Percentiles rank a stretch among this genome's conserved stretches.
Conservation (phyloP, 441 rosid genomes). For the Arabidopsis lyrata region DNA sequence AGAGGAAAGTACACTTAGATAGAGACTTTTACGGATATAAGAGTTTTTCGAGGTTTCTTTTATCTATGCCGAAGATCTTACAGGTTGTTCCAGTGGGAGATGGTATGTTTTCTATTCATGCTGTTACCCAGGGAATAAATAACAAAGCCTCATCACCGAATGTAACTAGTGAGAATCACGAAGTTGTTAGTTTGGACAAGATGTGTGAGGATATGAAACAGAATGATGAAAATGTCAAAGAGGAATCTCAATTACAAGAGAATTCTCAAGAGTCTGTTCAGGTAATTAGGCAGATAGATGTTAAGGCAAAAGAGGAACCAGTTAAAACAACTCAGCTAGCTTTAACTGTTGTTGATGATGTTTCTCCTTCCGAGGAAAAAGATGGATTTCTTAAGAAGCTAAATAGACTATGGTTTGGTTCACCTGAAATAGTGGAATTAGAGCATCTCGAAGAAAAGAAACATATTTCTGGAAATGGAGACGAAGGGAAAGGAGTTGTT, state of each 20-base stretch:
- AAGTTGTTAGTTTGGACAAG: constrained; percentile 35
- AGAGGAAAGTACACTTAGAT: constrained; percentile 50
- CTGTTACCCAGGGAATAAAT: constrained; percentile 42
- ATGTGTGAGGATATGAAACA: constrained; percentile 32
- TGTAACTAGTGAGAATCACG: constrained; percentile 15
- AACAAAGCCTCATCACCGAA: constrained; percentile 37
- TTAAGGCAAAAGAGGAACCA: constrained; percentile 24
- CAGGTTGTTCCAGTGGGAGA: constrained; percentile 49
- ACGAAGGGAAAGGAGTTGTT: constrained; percentile 31
- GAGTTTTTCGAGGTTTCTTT: constrained; percentile 65
- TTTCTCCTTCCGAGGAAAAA: constrained; percentile 4
- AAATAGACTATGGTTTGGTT: constrained; percentile 55
- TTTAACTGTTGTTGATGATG: not conserved
- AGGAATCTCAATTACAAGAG: constrained; percentile 18
- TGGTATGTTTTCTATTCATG: constrained; percentile 53
- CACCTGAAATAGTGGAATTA: constrained; percentile 29
- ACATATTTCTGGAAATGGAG: constrained; percentile 36
- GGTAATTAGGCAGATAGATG: constrained; percentile 24
- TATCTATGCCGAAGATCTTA: constrained; percentile 69
- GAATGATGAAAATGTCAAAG: constrained; percentile 27
- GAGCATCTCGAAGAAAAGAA: constrained; percentile 24
- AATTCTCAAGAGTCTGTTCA: constrained; percentile 38
- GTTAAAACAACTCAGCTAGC: constrained; percentile 20
- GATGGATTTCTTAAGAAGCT: constrained; percentile 30
- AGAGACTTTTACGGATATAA: constrained; percentile 66